Evolutionary conservation across 2,329 filamentous ascomycete genomes (phyloP).

Genomic region (Neospermospora avenae): DNA sequence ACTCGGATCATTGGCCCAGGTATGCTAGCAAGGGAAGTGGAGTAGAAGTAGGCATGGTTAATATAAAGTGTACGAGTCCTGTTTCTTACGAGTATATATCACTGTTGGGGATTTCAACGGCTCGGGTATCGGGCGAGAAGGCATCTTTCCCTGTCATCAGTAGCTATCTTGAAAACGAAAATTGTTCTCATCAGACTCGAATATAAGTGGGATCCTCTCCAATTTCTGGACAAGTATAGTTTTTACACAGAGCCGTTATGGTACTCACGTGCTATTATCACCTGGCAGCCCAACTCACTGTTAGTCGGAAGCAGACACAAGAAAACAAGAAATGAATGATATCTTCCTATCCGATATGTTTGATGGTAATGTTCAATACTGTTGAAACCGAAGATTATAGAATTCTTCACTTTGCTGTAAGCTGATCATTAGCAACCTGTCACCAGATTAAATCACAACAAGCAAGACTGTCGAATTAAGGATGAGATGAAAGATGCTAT

Average conservation of each 20-base stretch:
- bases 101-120: conserved; percentile 31
- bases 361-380: too few species aligned
- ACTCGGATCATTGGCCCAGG: conserved; percentile 52
- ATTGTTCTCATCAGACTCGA: conserved; percentile 24
- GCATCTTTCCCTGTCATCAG: conserved; percentile 19
- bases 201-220: too few species aligned
- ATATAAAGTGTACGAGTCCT: conserved; percentile 34
- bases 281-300: too few species aligned
- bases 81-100: conserved; percentile 23
- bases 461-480: not conserved
- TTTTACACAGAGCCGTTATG: too few species aligned
- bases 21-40: conserved; percentile 45
- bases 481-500: not conserved
- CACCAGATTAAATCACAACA: not conserved
- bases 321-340: too few species aligned
- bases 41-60: conserved; percentile 49
- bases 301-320: too few species aligned
- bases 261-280: too few species aligned
- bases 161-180: conserved; percentile 30
- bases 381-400: too few species aligned
- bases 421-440: too few species aligned
- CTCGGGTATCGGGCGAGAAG: conserved; percentile 26
- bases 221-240: too few species aligned
- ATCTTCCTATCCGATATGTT: too few species aligned
- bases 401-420: too few species aligned